Evolutionary conservation across 2,329 filamentous ascomycete species (phyloP).

Genomic region (Nigrograna mackinnonii): DNA sequence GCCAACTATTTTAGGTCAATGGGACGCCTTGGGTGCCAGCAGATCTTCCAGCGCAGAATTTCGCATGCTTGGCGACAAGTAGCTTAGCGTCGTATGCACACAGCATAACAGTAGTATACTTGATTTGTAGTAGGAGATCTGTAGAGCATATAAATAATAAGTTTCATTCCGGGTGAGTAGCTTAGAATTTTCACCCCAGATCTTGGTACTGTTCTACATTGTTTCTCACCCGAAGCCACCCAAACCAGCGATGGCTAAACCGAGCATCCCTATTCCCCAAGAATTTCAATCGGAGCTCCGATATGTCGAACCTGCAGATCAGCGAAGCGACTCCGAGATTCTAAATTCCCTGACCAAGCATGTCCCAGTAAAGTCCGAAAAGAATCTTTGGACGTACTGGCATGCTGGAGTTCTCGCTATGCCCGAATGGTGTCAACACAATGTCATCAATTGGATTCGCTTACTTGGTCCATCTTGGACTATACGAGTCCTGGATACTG

Average conservation of each 20-base stretch:
- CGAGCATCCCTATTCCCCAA: background rate
- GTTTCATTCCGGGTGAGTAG: no score
- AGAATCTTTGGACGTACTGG: slow-evolving; percentile 49
- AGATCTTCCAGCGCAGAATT: no score
- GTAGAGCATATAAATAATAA: no score
- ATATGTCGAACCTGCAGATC: slow-evolving; percentile 16
- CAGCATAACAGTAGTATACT: no score
- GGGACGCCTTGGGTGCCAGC: no score
- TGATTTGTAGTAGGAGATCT: no score
- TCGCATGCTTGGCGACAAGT: no score
- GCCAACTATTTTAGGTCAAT: no score
- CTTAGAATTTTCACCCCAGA: no score
- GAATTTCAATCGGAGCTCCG: slow-evolving; percentile 9
- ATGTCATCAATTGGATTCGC: slow-evolving; percentile 46
- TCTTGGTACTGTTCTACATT: no score
- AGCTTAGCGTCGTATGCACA: no score
- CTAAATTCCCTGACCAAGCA: slow-evolving; percentile 14
- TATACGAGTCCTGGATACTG: slow-evolving; percentile 45
- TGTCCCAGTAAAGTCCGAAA: slow-evolving; percentile 39
- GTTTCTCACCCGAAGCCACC: no score
- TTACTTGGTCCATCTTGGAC: slow-evolving; percentile 45
- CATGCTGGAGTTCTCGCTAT: slow-evolving; percentile 38
- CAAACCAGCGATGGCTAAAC: background rate
- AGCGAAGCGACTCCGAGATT: slow-evolving; percentile 22
- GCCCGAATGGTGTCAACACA: slow-evolving; percentile 45